A percentile compares a stretch with the other conserved stretches of the same genome.
Evolutionary conservation across 768 basidiomycete genomes (phyloP).

Genomic region (Tricholoma bakamatsutake): DNA sequence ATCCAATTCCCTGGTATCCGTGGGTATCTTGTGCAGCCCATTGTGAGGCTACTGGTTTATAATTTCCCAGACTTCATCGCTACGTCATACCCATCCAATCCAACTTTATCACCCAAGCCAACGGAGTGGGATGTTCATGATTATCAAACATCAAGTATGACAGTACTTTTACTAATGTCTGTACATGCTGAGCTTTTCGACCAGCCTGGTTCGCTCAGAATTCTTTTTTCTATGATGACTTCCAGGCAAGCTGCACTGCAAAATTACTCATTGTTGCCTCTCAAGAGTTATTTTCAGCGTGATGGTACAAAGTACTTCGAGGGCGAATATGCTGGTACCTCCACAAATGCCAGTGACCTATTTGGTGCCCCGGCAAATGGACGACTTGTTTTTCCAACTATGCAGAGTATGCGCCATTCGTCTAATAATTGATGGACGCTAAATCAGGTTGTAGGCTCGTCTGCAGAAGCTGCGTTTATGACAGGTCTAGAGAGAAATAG

Average conservation of each 20-base stretch:
- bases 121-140: slow-evolving; percentile 47
- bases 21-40: slow-evolving; percentile 14
- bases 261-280: background rate
- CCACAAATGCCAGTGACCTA: slow-evolving; percentile 37
- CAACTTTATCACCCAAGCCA: slow-evolving; percentile 39
- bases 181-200: background rate
- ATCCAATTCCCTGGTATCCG: slow-evolving; percentile 42
- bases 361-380: slow-evolving; percentile 36
- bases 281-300: slow-evolving; percentile 26
- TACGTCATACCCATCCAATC: slow-evolving; percentile 33
- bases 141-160: slow-evolving; percentile 45
- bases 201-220: slow-evolving; percentile 31
- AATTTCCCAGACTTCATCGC: slow-evolving; percentile 42
- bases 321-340: slow-evolving; percentile 55
- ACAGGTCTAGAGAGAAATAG: slow-evolving; percentile 46
- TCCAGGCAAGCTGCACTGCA: slow-evolving; percentile 13
- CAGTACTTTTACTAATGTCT: background rate
- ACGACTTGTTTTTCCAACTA: slow-evolving; percentile 44
- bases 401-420: slow-evolving; percentile 33
- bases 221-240: slow-evolving; percentile 28
- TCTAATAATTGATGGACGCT: background rate
- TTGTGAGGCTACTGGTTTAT: background rate
- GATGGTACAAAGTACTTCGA: slow-evolving; percentile 40
- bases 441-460: slow-evolving; percentile 26
- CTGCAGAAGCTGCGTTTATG: slow-evolving; percentile 59